Evolutionary conservation across 1,284 basidiomycete species (phyloP).

Genomic region (Apiotrichum domesticum): DNA sequence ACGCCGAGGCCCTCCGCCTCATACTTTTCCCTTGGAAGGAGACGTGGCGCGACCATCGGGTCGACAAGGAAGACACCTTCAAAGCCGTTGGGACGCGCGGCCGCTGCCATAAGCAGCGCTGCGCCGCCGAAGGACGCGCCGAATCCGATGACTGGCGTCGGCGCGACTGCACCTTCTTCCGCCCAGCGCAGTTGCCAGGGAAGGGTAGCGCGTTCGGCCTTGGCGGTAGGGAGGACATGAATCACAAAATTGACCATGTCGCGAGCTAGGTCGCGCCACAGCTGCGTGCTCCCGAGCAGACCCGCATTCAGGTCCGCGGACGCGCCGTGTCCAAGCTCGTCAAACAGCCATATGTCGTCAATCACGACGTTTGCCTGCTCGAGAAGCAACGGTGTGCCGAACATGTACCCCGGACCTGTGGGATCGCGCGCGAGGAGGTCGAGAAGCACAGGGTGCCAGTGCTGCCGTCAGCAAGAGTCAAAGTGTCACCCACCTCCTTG

Average conservation of each 20-base stretch:
- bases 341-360: slow-evolving; percentile 74
- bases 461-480: slow-evolving; percentile 5
- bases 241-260: slow-evolving; percentile 45
- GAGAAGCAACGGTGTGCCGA: slow-evolving; percentile 1
- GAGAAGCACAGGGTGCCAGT: slow-evolving; percentile 60
- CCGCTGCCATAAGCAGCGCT: slow-evolving; percentile 1
- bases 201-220: neutral
- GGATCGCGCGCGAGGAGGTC: slow-evolving; percentile 41
- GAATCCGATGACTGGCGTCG: slow-evolving; percentile 2
- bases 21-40: neutral
- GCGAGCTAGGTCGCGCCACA: slow-evolving; percentile 46
- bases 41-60: slow-evolving; percentile 13
- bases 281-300: slow-evolving; percentile 46
- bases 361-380: slow-evolving; percentile 35
- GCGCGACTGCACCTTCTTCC: slow-evolving; percentile 1
- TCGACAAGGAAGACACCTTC: slow-evolving; percentile 59
- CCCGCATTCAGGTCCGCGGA: slow-evolving; percentile 60
- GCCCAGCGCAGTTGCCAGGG: slow-evolving; percentile 9
- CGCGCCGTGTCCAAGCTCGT: slow-evolving; percentile 70
- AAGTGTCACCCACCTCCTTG: slow-evolving; percentile 5
- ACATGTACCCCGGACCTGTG: neutral
- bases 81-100: slow-evolving; percentile 4
- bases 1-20: neutral
- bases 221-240: slow-evolving; percentile 43
- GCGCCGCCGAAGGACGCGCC: slow-evolving; percentile 70